Evolutionary conservation across 768 basidiomycete species (phyloP).

Genomic region (Leccinum barrowsii): DNA sequence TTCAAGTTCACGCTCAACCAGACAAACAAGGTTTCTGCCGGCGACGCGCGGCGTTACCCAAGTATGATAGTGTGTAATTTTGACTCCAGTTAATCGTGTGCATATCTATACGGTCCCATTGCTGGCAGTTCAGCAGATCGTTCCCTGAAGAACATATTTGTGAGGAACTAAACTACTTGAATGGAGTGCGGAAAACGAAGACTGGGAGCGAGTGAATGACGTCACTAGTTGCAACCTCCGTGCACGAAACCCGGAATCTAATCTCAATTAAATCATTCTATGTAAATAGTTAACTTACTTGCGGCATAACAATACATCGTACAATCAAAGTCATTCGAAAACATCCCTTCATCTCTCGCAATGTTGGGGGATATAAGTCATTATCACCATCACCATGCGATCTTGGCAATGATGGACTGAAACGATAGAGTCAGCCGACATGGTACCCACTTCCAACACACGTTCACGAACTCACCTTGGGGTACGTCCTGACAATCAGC

Average conservation of each 20-base stretch:
- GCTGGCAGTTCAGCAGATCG: neutral
- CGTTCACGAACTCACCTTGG: constrained; percentile 31
- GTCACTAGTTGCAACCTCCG: neutral
- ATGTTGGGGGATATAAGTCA: no score
- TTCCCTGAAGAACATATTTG: neutral
- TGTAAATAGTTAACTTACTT: no score
- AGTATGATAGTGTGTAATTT: neutral
- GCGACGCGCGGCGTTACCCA: no score
- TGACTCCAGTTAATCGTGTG: neutral
- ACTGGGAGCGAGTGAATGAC: neutral
- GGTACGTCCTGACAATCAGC: constrained; percentile 42
- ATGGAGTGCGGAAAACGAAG: neutral
- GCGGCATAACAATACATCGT: neutral
- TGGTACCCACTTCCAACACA: neutral
- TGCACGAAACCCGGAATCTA: neutral
- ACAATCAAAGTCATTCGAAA: neutral
- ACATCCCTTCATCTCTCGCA: neutral
- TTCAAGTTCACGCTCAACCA: no score
- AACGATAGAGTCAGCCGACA: neutral
- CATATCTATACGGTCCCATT: neutral
- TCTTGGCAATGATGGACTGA: neutral
- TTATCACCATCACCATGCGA: neutral
- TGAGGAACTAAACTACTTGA: neutral
- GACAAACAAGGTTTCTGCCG: no score
- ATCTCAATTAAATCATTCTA: neutral